Evolutionary conservation across 2,329 filamentous ascomycete species (phyloP).

Genomic region (Colletotrichum chlorophyti): DNA sequence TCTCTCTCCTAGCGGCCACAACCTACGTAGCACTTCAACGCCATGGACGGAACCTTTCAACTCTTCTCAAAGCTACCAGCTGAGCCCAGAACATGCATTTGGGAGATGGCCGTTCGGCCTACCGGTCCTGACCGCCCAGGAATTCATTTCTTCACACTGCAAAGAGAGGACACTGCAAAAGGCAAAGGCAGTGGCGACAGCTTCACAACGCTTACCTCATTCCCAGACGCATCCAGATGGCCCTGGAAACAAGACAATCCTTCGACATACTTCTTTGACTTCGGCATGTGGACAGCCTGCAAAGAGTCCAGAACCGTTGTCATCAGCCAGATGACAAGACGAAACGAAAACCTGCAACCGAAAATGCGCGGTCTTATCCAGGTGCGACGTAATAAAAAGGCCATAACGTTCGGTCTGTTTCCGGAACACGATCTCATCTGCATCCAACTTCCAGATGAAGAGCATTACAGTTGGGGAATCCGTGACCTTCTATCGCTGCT

Average conservation of each 20-base stretch:
- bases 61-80: not conserved
- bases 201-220: not conserved
- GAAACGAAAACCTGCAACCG: not conserved
- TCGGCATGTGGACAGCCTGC: slow-evolving; percentile 13
- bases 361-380: not conserved
- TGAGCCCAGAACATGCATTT: slow-evolving; percentile 8
- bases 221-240: not conserved
- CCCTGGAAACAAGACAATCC: not conserved
- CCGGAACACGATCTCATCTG: not conserved
- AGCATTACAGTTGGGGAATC: not conserved
- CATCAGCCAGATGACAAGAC: not conserved
- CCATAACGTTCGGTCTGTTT: not conserved
- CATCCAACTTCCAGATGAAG: not conserved
- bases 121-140: not conserved
- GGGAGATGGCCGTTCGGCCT: not conserved
- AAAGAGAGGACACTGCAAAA: not conserved
- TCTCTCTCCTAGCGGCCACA: not conserved
- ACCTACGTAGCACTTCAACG: not conserved
- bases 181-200: not conserved
- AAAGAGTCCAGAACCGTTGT: slow-evolving; percentile 7
- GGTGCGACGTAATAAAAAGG: not conserved
- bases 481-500: not conserved
- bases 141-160: not conserved
- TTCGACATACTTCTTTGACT: not conserved
- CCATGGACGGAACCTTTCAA: not conserved